Evolutionary conservation across 169 alveolate genomes (phyloP), one percentile per base, ranked within the genome.

Genomic region (Sarcocystis neurona): DNA sequence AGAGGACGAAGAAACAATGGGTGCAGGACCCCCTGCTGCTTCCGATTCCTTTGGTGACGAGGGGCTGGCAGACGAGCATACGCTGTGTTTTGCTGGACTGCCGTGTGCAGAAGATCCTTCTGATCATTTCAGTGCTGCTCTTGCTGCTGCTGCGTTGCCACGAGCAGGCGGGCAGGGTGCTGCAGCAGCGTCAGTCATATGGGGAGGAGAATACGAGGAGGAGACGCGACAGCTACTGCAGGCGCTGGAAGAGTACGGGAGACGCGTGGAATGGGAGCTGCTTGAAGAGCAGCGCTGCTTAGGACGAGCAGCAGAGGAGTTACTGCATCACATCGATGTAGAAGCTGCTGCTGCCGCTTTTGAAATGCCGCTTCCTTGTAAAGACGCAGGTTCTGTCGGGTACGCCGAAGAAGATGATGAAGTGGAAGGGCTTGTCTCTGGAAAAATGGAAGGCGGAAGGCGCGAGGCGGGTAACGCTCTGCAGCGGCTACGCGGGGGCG

Each of bases 181-280:
- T n/a, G n/a, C n/a, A n/a, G n/a, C n/a, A n/a, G 66, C 66, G 23
- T 53, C 66, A 23, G 12, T 23, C 66, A 53, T 53, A 53, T 53
- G 30, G 30, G 66, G 23, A 15, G 66, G 12, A 15, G 23, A 12
- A 53, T 53, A 23, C 66, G 23, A 53, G 66, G 66, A 53, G 66
- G 66, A 53, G 66, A 53, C 23, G 30, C 23, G 30, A 4, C 82
- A 37, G 18, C 82, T 72, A 10, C 82, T 72, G 30, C 82, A 39
- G 27, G 82, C 82, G 34, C 82, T 72, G 56, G 58, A 72, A 10
- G 48, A 72, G 34, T 10, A 47, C 39, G 82, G 82, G 1, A 30
- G 37, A 39, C 58, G 27, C 58, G 82, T 72, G 43, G 82, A 72
- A 39, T 48, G 32, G 34, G 56, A 72, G 46, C 30, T 72, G 47